Base-by-base conservation (phyloP, 768 basidiomycete genomes). In the Pluteus cervinus region DNA sequence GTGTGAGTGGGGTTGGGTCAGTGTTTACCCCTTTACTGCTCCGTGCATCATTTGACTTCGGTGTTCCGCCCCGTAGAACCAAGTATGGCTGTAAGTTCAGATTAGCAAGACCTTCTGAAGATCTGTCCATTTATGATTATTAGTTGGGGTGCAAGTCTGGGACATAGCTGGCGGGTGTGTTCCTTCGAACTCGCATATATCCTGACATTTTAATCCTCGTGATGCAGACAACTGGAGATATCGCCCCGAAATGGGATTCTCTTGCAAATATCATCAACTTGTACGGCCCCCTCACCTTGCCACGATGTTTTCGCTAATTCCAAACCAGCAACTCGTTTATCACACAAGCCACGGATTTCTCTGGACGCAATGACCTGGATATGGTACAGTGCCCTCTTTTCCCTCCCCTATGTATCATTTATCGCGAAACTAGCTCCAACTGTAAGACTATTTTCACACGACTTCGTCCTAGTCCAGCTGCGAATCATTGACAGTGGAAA, bases 351-450 rank as follows among this genome's bases (percentile, higher is more conserved):
- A 75, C 75, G 1, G 74, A 81, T 51, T 82, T 81, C 50, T 78
- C 66, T 34, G 79, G 79, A 5, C 74, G 71, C 38, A 82, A 82
- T 40, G 81, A 83, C 42, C 61, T 83, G 58, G 80, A 82, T 49
- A 82, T 82, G 50, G 78, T 81, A 39, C 11, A 60, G 50, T 1
- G 17, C 14, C 29, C 12, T n/a, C 18, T 11, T 25, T 8, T 22
- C 25, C 6, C 3, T 11, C n/a, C 7, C 6, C n/a, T 20, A 16
- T 12, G 30, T 7, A 32, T 18, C 8, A 14, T 38, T 21, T 40
- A n/a, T n/a, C n/a, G n/a, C n/a, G n/a, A n/a, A n/a, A n/a, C n/a
- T n/a, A 76, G 76, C 58, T 79, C 29, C 71, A 79, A 68, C 49
- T 79, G 75, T 76, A 54, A 4, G 58, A 54, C 7, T n/a, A 3